phyloP scores from a whole-genome alignment of 345 rosid genomes.

The Brassica carinata region DNA sequence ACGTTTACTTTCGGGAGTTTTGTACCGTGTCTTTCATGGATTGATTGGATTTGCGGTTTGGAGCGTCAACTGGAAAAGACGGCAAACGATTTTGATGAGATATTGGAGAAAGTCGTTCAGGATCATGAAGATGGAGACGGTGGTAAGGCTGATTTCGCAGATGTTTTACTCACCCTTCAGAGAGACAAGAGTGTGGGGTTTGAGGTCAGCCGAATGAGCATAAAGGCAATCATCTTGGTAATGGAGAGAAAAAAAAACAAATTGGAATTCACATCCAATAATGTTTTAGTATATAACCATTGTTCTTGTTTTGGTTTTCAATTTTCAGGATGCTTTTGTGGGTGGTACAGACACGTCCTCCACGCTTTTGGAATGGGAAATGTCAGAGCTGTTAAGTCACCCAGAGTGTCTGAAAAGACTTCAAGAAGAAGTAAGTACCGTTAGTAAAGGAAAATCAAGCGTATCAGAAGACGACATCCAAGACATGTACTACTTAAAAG shows the following conservation, averaged over 20 bases:
- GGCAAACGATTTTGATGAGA: slow-evolving; percentile 34
- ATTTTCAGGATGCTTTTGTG: slow-evolving; percentile 46
- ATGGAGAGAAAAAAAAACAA: background rate
- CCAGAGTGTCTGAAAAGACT: slow-evolving; percentile 37
- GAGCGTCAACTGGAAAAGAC: slow-evolving; percentile 29
- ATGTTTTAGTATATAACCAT: background rate
- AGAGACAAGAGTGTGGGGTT: slow-evolving; percentile 38
- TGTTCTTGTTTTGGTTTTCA: background rate
- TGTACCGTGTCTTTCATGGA: slow-evolving; percentile 61
- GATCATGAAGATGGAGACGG: slow-evolving; percentile 26
- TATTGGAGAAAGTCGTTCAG: slow-evolving; percentile 39
- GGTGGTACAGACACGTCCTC: slow-evolving; percentile 49
- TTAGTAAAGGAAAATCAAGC: slow-evolving; percentile 5
- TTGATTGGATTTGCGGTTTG: slow-evolving; percentile 38
- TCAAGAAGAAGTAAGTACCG: slow-evolving; percentile 35
- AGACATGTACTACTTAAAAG: slow-evolving; percentile 40
- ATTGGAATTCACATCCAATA: background rate
- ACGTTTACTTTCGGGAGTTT: slow-evolving; percentile 46
- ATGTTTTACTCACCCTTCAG: slow-evolving; percentile 40
- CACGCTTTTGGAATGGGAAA: slow-evolving; percentile 48
- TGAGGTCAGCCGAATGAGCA: slow-evolving; percentile 30
- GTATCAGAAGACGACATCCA: slow-evolving; percentile 40
- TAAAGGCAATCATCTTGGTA: slow-evolving; percentile 57
- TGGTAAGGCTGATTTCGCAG: slow-evolving; percentile 19
- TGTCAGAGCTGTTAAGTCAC: slow-evolving; percentile 48